Base-by-base conservation (phyloP, 1,139 yeast genomes). In the Hansenula anomala region DNA sequence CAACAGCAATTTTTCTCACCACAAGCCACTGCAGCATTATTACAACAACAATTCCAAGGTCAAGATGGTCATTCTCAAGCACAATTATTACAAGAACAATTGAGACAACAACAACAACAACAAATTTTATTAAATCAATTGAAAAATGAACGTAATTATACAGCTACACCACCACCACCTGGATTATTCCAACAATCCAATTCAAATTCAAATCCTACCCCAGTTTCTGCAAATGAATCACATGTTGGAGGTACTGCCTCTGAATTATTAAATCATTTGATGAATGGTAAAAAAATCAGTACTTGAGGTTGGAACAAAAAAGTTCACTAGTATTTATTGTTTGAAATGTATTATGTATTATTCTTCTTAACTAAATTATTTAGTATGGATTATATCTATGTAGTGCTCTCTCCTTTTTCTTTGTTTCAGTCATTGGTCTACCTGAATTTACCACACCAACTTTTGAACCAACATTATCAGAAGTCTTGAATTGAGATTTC, bases 191-290 rank as follows among this genome's bases (percentile, higher is more conserved):
- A 52, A 42, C 42, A 22, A n/a, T n/a, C n/a, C 49, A 48, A 36
- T 4, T 17, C 30, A 28, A n/a, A 8, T 24, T 36, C 51, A 12
- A 34, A 39, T 45, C 46, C 42, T 47, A 39, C 38, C 41, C 31
- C 54, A 41, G 27, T 30, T 32, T 26, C 47, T 37, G 24, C 52
- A 46, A 33, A 28, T 23, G 25, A 23, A 8, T 8, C 25, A 23
- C 48, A 39, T 14, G 41, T 47, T 30, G 45, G 55, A 40, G 58
- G 63, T 41, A 51, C 74, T 48, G 80, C 87, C 38, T 76, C 84
- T 22, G 89, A 82, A 56, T 67, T 83, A 51, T 67, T 82, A 49
- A 80, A 76, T 37, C 90, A 82, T 56, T 67, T 82, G 54, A 78
- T 82, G 75, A 78, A 79, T 48, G 86, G 87, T 26, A 80, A 80